Conservation (phyloP, 306 rosid species). For the Chamaecrista fasciculata region DNA sequence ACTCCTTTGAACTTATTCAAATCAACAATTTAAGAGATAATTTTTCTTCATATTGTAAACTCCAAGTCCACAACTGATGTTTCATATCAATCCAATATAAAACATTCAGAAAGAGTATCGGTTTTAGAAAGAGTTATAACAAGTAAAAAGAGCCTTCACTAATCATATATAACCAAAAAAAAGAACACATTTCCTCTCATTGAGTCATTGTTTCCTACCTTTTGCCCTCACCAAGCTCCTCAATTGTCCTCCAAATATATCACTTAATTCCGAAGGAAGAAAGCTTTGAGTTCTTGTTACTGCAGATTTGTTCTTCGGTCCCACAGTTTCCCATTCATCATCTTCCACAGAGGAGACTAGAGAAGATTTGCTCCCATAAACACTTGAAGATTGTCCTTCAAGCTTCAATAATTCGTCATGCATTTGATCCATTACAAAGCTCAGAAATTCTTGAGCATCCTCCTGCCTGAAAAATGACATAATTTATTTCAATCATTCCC, state of each 20-base stretch:
- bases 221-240: constrained; percentile 70
- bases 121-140: constrained; percentile 3
- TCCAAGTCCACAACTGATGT: neutral
- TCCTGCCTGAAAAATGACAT: constrained; percentile 63
- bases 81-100: neutral
- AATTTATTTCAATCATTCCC: neutral
- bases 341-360: constrained; percentile 76
- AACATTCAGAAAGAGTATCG: neutral
- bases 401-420: constrained; percentile 81
- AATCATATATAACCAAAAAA: neutral
- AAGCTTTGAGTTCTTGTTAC: constrained; percentile 86
- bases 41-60: neutral
- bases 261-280: constrained; percentile 69
- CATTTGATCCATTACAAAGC: constrained; percentile 87
- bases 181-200: too few species aligned
- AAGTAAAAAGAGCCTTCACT: neutral
- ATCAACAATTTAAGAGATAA: neutral
- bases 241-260: constrained; percentile 81
- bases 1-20: neutral
- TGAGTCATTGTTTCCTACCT: constrained; percentile 48
- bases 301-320: constrained; percentile 88
- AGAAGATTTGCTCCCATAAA: constrained; percentile 52
- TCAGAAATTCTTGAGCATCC: constrained; percentile 93
- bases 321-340: constrained; percentile 97
- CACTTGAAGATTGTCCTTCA: constrained; percentile 54